Percentiles rank a stretch among this genome's conserved stretches.
phyloP scores from a whole-genome alignment of 2,329 filamentous ascomycete genomes.

The Tolypocladium amazonense region DNA sequence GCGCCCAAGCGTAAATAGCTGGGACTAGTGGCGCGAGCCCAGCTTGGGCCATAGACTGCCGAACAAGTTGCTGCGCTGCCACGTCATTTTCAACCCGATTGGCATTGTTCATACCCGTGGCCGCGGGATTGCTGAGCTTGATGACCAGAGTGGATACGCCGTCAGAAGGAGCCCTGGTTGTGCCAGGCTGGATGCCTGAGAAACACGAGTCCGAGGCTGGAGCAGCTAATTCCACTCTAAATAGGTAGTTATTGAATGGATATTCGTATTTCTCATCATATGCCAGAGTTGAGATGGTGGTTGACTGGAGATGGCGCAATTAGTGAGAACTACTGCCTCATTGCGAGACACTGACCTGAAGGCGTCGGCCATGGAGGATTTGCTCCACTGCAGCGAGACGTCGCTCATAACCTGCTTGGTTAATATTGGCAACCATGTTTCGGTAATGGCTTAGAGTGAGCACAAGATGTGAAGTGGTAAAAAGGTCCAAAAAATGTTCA shows the following conservation, averaged over 20 bases:
- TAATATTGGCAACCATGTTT: constrained; percentile 1
- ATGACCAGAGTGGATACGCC: constrained; percentile 9
- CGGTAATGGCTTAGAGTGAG: not conserved
- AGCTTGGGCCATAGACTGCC: constrained; percentile 4
- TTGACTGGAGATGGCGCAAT: not conserved
- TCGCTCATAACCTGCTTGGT: constrained; percentile 6
- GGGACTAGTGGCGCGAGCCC: constrained; percentile 8
- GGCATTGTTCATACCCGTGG: constrained; percentile 12
- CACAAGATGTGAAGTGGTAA: no score
- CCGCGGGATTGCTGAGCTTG: constrained; percentile 13
- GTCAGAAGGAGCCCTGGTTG: constrained; percentile 1
- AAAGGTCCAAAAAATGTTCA: no score
- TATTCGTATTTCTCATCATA: constrained; percentile 9
- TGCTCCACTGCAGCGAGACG: constrained; percentile 5
- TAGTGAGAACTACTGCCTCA: not conserved
- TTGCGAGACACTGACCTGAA: constrained; percentile 1
- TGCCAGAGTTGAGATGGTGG: constrained; percentile 8
- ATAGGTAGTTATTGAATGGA: constrained; percentile 15
- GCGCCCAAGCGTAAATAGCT: constrained; percentile 11
- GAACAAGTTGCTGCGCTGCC: constrained; percentile 9
- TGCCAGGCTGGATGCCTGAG: constrained; percentile 6
- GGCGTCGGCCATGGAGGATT: constrained; percentile 4
- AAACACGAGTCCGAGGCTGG: constrained; percentile 6
- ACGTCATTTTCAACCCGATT: constrained; percentile 18
- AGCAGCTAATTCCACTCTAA: constrained; percentile 9